Conservation (phyloP, 176 grass and related monocot genomes). For the Oryza meyeriana region DNA sequence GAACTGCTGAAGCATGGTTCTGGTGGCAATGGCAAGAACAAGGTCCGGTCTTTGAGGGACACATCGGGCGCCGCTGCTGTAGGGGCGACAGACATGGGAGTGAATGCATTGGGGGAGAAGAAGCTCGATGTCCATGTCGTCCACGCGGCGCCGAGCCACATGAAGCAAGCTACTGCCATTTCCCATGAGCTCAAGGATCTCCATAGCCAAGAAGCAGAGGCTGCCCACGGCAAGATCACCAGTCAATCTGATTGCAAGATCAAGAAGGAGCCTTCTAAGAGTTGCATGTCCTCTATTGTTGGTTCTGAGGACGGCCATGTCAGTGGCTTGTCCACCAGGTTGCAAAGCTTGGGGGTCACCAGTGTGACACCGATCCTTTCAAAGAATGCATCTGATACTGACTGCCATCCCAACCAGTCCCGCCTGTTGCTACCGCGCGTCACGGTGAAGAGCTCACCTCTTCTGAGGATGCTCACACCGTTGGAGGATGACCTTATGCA, state of each 20-base stretch:
- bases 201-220: background rate
- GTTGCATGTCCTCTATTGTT: background rate
- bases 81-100: no score
- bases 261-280: background rate
- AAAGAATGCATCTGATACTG: background rate
- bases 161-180: background rate
- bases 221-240: background rate
- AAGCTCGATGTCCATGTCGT: background rate
- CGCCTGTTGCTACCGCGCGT: background rate
- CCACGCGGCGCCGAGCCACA: no score
- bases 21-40: background rate
- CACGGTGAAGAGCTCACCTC: background rate
- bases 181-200: background rate
- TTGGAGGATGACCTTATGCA: background rate
- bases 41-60: background rate
- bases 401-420: background rate
- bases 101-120: background rate
- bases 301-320: background rate
- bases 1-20: background rate
- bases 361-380: conserved; percentile 4
- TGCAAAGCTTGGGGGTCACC: background rate
- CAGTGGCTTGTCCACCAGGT: background rate
- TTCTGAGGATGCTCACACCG: conserved; percentile 1
- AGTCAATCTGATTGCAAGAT: background rate
- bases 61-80: background rate